Percentiles rank a stretch among this genome's conserved stretches.
Evolutionary conservation across 257 asterid species (phyloP).

Genomic region (Solanum tarijense): DNA sequence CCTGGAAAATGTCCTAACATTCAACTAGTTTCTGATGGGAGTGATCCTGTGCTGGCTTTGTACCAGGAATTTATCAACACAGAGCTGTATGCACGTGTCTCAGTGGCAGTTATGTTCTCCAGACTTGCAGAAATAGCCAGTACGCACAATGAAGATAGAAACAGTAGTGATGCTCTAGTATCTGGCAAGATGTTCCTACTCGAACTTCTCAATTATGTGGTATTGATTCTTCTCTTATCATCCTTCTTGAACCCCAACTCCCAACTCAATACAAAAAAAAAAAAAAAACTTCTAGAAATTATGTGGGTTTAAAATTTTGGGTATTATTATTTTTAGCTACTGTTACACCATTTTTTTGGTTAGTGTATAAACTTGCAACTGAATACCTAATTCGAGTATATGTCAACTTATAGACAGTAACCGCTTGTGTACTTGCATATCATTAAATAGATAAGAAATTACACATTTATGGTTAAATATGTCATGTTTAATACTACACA

Average conservation of each 20-base stretch:
- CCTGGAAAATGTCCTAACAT: neutral
- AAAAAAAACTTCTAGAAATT: neutral
- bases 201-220: conserved; percentile 75
- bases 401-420: neutral
- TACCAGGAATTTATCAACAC: conserved; percentile 84
- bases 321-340: neutral
- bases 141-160: conserved; percentile 16
- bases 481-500: neutral
- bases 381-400: neutral
- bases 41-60: conserved; percentile 9
- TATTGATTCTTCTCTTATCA: conserved; percentile 13
- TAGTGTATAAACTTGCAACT: neutral
- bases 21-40: neutral
- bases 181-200: conserved; percentile 79
- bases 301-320: neutral
- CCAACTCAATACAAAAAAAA: neutral
- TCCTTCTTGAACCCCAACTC: neutral
- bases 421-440: neutral
- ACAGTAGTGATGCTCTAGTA: conserved; percentile 27
- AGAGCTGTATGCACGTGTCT: conserved; percentile 94
- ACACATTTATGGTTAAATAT: neutral
- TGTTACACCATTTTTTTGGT: neutral
- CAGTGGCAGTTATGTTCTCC: conserved; percentile 79
- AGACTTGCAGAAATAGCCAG: conserved; percentile 59
- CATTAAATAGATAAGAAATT: neutral